Percentiles rank a stretch among this genome's conserved stretches.
phyloP scores from a whole-genome alignment of 2,329 filamentous ascomycete genomes.

The Fusarium sp. region DNA sequence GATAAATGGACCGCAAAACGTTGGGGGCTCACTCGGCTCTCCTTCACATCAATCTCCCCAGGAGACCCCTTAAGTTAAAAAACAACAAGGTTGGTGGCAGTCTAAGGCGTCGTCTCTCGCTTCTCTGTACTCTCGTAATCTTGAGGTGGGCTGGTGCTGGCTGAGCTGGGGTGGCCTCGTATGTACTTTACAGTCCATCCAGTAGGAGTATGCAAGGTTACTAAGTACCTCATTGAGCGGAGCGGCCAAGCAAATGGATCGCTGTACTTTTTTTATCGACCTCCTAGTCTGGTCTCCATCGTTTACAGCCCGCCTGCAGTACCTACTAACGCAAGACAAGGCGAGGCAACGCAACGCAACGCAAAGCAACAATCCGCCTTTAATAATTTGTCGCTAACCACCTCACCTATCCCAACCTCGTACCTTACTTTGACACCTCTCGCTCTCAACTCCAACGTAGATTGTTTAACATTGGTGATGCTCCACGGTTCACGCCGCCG shows the following conservation, averaged over 20 bases:
- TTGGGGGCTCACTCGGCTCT: conserved; percentile 16
- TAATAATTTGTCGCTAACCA: conserved; percentile 38
- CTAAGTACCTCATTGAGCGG: too few species aligned
- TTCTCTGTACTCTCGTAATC: conserved; percentile 38
- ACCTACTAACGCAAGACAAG: conserved; percentile 1
- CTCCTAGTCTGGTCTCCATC: background rate
- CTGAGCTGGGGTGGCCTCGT: conserved; percentile 26
- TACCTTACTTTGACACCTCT: background rate
- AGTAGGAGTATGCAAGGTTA: too few species aligned
- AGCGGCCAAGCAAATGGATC: conserved; percentile 6
- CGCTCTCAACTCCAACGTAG: conserved; percentile 23
- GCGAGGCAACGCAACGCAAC: conserved; percentile 8
- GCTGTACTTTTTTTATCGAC: background rate
- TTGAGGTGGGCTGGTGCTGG: conserved; percentile 16
- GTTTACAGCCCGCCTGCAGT: conserved; percentile 8
- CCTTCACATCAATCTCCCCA: conserved; percentile 36
- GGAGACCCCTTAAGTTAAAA: conserved; percentile 29
- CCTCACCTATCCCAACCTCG: conserved; percentile 14
- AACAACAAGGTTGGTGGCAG: conserved; percentile 34
- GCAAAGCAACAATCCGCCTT: conserved; percentile 11
- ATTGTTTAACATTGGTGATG: conserved; percentile 45
- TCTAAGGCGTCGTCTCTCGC: conserved; percentile 37
- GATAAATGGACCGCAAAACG: conserved; percentile 5
- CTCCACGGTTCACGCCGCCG: conserved; percentile 44
- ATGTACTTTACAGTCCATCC: conserved; percentile 3